Evolutionary conservation across 2,329 filamentous ascomycete genomes (phyloP).

Genomic region (Arthrobotrys conoides): DNA sequence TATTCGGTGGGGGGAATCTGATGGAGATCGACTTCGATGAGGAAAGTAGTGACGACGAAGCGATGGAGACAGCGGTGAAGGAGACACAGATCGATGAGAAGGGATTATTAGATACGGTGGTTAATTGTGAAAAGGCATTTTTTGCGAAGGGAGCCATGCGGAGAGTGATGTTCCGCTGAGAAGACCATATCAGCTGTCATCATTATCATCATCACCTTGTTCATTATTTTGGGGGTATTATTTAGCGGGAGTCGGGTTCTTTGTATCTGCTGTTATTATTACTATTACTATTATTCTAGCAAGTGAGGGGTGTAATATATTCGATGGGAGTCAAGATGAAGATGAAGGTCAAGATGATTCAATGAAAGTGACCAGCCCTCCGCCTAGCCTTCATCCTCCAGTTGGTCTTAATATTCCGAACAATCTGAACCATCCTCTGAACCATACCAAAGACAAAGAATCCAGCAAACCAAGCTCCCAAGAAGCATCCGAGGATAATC

Average conservation of each 20-base stretch:
- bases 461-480: slow-evolving; percentile 8
- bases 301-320: background rate
- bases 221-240: no score
- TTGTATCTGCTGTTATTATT: background rate
- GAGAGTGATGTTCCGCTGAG: slow-evolving; percentile 50
- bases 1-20: slow-evolving; percentile 32
- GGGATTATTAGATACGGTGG: slow-evolving; percentile 54
- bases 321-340: background rate
- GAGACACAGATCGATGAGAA: slow-evolving; percentile 59
- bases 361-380: no score
- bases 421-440: background rate
- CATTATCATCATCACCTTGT: no score
- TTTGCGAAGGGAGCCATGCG: slow-evolving; percentile 53
- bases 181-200: background rate
- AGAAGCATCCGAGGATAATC: slow-evolving; percentile 42
- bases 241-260: slow-evolving; percentile 54
- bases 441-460: slow-evolving; percentile 25
- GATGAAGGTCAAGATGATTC: no score
- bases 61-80: slow-evolving; percentile 15
- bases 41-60: slow-evolving; percentile 36
- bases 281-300: background rate
- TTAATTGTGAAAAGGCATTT: slow-evolving; percentile 54
- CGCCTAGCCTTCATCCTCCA: background rate
- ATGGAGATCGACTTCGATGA: slow-evolving; percentile 59
- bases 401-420: background rate